Base-by-base conservation (phyloP, 2,329 filamentous ascomycete species). In the Clonostachys rosea region DNA sequence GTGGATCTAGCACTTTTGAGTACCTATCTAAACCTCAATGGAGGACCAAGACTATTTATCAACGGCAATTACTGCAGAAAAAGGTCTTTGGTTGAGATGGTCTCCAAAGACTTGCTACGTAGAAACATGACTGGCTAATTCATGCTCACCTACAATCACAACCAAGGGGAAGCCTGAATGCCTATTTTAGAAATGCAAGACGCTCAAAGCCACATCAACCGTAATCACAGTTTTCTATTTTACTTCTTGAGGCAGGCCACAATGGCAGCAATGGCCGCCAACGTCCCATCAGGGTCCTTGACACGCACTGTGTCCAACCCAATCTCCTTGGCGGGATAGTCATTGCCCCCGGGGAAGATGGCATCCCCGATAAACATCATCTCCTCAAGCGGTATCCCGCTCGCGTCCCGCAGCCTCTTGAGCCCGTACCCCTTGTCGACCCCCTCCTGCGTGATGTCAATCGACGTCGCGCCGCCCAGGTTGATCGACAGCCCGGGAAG, bases 311-410 rank as follows among this genome's bases (percentile, higher is more conserved):
- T 49, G 14, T 42, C 30, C 39, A 49, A 11, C 3, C 47, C 43
- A 24, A 49, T 34, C 16, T 48, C 34, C 42, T 45, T 45, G 42
- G 42, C 42, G 14, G 42, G 47, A 39, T 48, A 45, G 37, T 69
- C 66, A 45, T 69, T 69, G 13, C 67, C 65, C 17, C 64, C 66
- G 2, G 65, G 63, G 46, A 67, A 68, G 40, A 68, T 65, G 14
- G 66, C 67, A 51, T 69, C 65, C 10, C 65, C 66, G n/a, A 70
- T 64, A 46, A 69, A 69, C 54, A 68, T 59, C 59, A 69, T 67
- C 51, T 60, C 49, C 45, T 65, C 59, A 17, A 69, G 57, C 18
- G 63, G 52, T 18, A 69, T 64, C 5, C 59, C 58, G 47, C 63
- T 59, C 10, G 52, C 52, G 17, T 54, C 55, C 10, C 52, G 44